Conservation (phyloP, 768 basidiomycete species). For the Rhodotorula graminis region DNA sequence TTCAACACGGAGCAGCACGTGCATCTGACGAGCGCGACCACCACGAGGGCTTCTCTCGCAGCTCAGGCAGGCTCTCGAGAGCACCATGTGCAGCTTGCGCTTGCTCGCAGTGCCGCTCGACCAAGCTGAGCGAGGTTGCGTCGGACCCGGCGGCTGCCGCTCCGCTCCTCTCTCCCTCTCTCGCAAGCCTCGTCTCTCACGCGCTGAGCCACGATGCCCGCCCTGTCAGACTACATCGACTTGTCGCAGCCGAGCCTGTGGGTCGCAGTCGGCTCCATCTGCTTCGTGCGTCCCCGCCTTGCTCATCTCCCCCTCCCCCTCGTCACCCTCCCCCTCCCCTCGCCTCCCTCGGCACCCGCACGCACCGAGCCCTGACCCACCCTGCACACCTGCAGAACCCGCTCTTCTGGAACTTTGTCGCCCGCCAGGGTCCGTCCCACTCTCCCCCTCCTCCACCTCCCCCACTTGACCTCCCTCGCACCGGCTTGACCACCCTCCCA, state of each 20-base stretch:
- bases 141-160: background rate
- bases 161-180: background rate
- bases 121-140: no score
- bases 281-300: slow-evolving; percentile 53
- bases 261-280: slow-evolving; percentile 62
- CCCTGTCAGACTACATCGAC: slow-evolving; percentile 52
- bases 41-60: no score
- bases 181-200: background rate
- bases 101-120: no score
- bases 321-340: background rate
- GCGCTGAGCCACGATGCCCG: background rate
- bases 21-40: no score
- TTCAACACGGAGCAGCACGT: no score
- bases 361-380: background rate
- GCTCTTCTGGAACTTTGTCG: slow-evolving; percentile 90
- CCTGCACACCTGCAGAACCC: slow-evolving; percentile 56
- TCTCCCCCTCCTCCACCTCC: background rate
- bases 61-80: no score
- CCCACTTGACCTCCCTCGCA: background rate
- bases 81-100: no score
- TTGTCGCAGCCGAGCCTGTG: slow-evolving; percentile 61
- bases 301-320: background rate
- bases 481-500: background rate
- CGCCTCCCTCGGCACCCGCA: background rate
- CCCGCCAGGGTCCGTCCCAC: slow-evolving; percentile 45